These are phyloP conservation scores for Heterobasidion irregulare DNA, from an alignment of 1,284 basidiomycete genomes.

Conservation along the genomic window DNA sequence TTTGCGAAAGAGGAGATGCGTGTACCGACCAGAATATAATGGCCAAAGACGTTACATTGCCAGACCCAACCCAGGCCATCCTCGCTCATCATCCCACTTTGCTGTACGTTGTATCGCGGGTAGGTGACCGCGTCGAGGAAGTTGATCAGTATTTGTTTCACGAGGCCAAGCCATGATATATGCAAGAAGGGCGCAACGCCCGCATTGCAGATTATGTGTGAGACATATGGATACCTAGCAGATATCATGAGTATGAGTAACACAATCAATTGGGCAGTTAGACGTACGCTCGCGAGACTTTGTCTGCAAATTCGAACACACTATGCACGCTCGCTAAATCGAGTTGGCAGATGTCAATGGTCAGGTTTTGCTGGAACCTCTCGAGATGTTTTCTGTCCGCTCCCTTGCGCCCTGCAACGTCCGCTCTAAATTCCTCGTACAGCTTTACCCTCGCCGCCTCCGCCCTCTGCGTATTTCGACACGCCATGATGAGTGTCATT, in stretches of 20 bases:
- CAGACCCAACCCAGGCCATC: slow-evolving; percentile 78
- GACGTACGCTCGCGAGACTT: slow-evolving; percentile 47
- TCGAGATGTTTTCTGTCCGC: slow-evolving; percentile 37
- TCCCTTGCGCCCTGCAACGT: slow-evolving; percentile 30
- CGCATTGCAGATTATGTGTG: slow-evolving; percentile 79
- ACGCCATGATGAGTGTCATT: slow-evolving; percentile 79
- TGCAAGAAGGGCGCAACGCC: slow-evolving; percentile 61
- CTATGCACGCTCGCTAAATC: slow-evolving; percentile 62
- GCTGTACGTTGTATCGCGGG: slow-evolving; percentile 59
- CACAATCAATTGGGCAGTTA: background rate
- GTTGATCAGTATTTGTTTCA: slow-evolving; percentile 43
- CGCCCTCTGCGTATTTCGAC: slow-evolving; percentile 61
- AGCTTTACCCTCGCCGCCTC: slow-evolving; percentile 52
- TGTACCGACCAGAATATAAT: slow-evolving; percentile 70
- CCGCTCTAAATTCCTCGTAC: slow-evolving; percentile 42
- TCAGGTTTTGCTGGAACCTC: slow-evolving; percentile 53
- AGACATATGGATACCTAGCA: slow-evolving; percentile 72
- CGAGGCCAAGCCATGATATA: slow-evolving; percentile 44
- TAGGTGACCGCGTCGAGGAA: slow-evolving; percentile 43
- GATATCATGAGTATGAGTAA: background rate
- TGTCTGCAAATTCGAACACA: slow-evolving; percentile 56
- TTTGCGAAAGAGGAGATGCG: background rate
- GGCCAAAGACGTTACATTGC: slow-evolving; percentile 83
- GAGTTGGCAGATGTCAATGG: slow-evolving; percentile 52
- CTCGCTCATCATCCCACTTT: slow-evolving; percentile 48